Conservation (phyloP, 2,329 filamentous ascomycete species). For the Epichloe uncinata region DNA sequence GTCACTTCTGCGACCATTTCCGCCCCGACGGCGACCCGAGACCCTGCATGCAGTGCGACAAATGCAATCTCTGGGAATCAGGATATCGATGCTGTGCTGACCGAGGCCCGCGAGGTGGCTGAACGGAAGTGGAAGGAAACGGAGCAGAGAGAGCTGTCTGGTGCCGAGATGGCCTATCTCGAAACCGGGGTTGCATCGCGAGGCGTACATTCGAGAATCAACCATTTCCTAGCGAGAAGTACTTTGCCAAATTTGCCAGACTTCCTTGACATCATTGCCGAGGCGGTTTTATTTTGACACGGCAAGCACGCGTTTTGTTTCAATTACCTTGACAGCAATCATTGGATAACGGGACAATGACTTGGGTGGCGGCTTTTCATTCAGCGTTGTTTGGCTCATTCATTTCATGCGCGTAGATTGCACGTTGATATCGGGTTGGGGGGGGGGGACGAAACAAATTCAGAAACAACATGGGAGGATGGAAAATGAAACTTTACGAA, state of each 20-base stretch:
- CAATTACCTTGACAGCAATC: neutral
- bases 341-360: neutral
- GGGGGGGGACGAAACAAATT: too few relatives aligned
- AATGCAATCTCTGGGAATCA: conserved; percentile 66
- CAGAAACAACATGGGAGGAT: too few relatives aligned
- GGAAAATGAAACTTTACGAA: neutral
- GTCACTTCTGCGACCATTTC: conserved; percentile 95
- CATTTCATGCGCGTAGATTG: neutral
- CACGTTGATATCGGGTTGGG: neutral
- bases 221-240: conserved; percentile 19
- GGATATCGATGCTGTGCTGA: conserved; percentile 54
- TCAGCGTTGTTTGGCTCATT: neutral
- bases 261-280: conserved; percentile 32
- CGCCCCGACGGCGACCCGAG: conserved; percentile 61
- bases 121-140: conserved; percentile 57
- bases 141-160: conserved; percentile 45
- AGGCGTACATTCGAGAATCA: conserved; percentile 15
- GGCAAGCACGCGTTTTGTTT: neutral
- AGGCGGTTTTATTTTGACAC: conserved; percentile 13
- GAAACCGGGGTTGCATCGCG: conserved; percentile 35
- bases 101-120: conserved; percentile 55
- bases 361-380: neutral
- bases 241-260: conserved; percentile 26
- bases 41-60: conserved; percentile 64
- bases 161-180: conserved; percentile 41